A percentile compares a stretch with the other conserved stretches of the same genome.
Evolutionary conservation across 192 early-diverging fungal genomes (phyloP).

Genomic region (Neocallimastix lanati): DNA sequence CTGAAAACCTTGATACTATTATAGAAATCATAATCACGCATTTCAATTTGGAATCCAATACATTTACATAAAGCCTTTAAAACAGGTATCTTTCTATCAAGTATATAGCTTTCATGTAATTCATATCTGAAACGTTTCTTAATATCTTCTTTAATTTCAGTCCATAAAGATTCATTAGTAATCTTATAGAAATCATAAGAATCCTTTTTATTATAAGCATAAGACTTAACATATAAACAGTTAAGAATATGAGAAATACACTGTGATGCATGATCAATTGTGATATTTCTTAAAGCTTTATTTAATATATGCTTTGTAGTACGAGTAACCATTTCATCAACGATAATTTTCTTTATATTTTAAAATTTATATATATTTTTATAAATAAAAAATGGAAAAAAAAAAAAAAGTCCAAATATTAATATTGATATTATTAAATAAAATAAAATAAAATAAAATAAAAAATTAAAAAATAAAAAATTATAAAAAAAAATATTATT

Average conservation of each 20-base stretch:
- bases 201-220: slow-evolving; percentile 7
- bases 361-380: slow-evolving; percentile 1
- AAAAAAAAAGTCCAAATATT: background rate
- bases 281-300: slow-evolving; percentile 28
- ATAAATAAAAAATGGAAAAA: background rate
- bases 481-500: background rate
- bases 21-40: slow-evolving; percentile 44
- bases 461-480: too few species aligned
- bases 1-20: slow-evolving; percentile 23
- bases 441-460: too few species aligned
- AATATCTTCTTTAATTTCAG: slow-evolving; percentile 41
- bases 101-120: slow-evolving; percentile 32
- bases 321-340: slow-evolving; percentile 78
- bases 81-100: slow-evolving; percentile 21
- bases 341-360: slow-evolving; percentile 37
- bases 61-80: slow-evolving; percentile 69
- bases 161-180: slow-evolving; percentile 39
- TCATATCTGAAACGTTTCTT: slow-evolving; percentile 54
- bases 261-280: slow-evolving; percentile 35
- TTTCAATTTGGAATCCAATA: slow-evolving; percentile 68
- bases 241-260: slow-evolving; percentile 67
- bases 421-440: background rate
- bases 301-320: slow-evolving; percentile 71
- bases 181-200: slow-evolving; percentile 26
- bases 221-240: slow-evolving; percentile 47